Evolutionary conservation across 2,329 filamentous ascomycete species (phyloP).

Genomic region (Aschersonia sp.): DNA sequence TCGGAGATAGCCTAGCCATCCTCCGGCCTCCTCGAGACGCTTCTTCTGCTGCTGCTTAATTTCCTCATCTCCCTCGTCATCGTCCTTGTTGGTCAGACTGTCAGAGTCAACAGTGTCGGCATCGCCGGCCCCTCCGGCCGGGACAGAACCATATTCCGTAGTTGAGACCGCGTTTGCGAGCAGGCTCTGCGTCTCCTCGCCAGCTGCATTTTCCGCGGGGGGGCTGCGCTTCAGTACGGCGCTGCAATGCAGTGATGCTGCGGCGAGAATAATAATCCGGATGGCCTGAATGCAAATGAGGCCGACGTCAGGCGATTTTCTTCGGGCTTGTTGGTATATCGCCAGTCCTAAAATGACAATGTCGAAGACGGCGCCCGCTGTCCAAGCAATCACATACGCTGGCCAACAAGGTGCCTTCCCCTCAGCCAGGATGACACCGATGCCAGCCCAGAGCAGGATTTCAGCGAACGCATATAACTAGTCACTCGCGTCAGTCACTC

Average conservation of each 20-base stretch:
- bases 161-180: background rate
- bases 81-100: slow-evolving; percentile 6
- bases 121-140: slow-evolving; percentile 3
- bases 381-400: slow-evolving; percentile 4
- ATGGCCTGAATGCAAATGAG: background rate
- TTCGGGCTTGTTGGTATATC: background rate
- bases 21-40: slow-evolving; percentile 10
- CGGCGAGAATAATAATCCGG: slow-evolving; percentile 1
- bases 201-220: background rate
- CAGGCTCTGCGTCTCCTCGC: slow-evolving; percentile 2
- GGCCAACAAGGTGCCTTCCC: slow-evolving; percentile 4
- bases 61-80: slow-evolving; percentile 5
- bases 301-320: background rate
- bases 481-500: no score
- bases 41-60: slow-evolving; percentile 10
- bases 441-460: slow-evolving; percentile 3
- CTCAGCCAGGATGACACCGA: slow-evolving; percentile 5
- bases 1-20: slow-evolving; percentile 11
- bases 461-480: slow-evolving; percentile 2
- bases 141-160: slow-evolving; percentile 5
- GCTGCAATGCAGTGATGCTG: background rate
- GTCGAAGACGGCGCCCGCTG: slow-evolving; percentile 2
- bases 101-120: background rate
- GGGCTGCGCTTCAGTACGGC: background rate
- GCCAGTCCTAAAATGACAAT: slow-evolving; percentile 1